Evolutionary conservation across 1,284 basidiomycete species (phyloP).

Genomic region (Stygiomarasmius scandens): DNA sequence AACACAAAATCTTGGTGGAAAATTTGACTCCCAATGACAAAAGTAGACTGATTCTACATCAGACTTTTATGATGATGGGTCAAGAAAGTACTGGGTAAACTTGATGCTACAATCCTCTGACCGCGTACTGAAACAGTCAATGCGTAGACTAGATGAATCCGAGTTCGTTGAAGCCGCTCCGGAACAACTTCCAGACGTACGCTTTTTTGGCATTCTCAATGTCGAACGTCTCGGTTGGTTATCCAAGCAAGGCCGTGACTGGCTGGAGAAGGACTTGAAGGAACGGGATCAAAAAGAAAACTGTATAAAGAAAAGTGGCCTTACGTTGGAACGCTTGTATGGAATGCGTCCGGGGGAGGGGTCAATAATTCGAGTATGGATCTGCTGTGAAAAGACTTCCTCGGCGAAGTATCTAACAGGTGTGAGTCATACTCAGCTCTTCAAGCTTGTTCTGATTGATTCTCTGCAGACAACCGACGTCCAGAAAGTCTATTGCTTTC

Average conservation of each 20-base stretch:
- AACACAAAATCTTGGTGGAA: background rate
- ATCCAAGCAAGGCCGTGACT: slow-evolving; percentile 40
- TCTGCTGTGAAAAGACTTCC: slow-evolving; percentile 45
- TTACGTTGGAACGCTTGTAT: slow-evolving; percentile 42
- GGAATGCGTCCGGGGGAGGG: slow-evolving; percentile 28
- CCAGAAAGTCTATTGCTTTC: background rate
- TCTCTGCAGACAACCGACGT: slow-evolving; percentile 7
- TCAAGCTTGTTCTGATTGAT: background rate
- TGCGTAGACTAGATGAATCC: slow-evolving; percentile 5
- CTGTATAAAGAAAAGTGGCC: slow-evolving; percentile 24
- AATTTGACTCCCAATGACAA: background rate
- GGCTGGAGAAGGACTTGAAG: slow-evolving; percentile 44
- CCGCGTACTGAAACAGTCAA: background rate
- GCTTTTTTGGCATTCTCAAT: slow-evolving; percentile 51
- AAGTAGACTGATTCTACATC: background rate
- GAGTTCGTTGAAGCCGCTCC: slow-evolving; percentile 8
- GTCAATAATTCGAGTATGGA: slow-evolving; percentile 32
- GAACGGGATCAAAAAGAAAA: slow-evolving; percentile 33
- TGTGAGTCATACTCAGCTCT: slow-evolving; percentile 28
- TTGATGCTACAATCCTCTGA: background rate
- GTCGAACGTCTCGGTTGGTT: slow-evolving; percentile 49
- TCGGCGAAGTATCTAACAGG: slow-evolving; percentile 46
- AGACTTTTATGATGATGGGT: slow-evolving; percentile 5
- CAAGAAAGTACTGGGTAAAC: slow-evolving; percentile 6
- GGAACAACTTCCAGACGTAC: slow-evolving; percentile 22